Evolutionary conservation across 805 yeast genomes (phyloP).

Genomic region (Zygoascus bituminiphila): DNA sequence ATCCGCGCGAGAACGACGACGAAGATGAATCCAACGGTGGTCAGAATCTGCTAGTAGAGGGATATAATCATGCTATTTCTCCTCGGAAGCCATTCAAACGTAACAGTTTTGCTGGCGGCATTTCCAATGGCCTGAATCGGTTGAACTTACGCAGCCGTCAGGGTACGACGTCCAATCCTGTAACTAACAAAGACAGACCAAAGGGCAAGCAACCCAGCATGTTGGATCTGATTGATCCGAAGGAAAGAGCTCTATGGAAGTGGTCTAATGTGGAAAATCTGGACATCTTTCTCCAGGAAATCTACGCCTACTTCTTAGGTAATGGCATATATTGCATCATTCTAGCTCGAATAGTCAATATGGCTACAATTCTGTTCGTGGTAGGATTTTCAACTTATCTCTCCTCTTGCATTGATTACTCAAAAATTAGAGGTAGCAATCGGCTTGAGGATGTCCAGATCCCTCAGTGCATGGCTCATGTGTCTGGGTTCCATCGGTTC

Average conservation of each 20-base stretch:
- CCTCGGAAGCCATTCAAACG: neutral
- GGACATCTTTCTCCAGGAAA: constrained; percentile 74
- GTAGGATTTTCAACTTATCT: constrained; percentile 71
- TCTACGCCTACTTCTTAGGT: constrained; percentile 71
- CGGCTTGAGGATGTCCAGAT: constrained; percentile 35
- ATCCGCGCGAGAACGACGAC: neutral
- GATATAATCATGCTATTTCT: neutral
- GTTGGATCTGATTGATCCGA: constrained; percentile 12
- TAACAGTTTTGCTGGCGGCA: neutral
- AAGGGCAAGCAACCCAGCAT: neutral
- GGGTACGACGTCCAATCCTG: neutral
- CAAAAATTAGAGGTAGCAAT: constrained; percentile 31
- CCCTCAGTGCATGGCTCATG: constrained; percentile 40
- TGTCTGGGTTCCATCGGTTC: constrained; percentile 45
- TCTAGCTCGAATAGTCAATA: constrained; percentile 53
- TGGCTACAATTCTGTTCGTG: constrained; percentile 70
- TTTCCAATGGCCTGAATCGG: neutral
- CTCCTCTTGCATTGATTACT: constrained; percentile 71
- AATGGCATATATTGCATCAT: constrained; percentile 80
- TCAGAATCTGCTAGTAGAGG: neutral
- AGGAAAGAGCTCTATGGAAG: constrained; percentile 79
- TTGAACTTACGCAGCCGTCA: neutral
- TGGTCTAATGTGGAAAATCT: constrained; percentile 96
- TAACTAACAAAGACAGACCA: too few relatives aligned
- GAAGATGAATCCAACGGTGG: neutral